Evolutionary conservation across 1,139 yeast genomes (phyloP), one percentile per base, ranked within the genome.

Genomic region (Yamadazyma friedrichii): DNA sequence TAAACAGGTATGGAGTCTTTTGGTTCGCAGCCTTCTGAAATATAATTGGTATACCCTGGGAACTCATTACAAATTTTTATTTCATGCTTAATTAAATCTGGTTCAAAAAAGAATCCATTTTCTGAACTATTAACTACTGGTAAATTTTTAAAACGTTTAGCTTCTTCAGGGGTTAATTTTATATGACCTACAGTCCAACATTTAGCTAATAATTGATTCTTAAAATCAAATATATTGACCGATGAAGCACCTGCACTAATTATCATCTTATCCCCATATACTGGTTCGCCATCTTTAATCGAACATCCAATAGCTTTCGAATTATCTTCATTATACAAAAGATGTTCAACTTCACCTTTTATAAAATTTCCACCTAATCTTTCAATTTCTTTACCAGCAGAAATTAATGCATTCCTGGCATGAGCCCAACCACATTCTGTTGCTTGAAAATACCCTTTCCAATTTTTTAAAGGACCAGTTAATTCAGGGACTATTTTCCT

Each of bases 151-250:
- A 59, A 59, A 16, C 43, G 45, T 6, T 42, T 44, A 27, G 60
- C 67, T 41, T 70, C 74, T 31, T 59, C 60, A 2, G 52, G 52
- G 0, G 62, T 52, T n/a, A 70, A 43, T 42, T 58, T 50, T 12
- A 70, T 63, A 45, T 70, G 76, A 1, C 69, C 70, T 15, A 70
- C 56, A 31, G 70, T 63, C 45, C 64, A 54, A n/a, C 73, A 69
- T 24, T 41, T 38, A 30, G 44, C 42, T 15, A 33, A 32, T 10
- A 43, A 40, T 40, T 67, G 72, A 9, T 54, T 52, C 20, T 58
- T 41, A 36, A 65, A 59, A 39, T 68, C 62, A 17, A 66, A 40
- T 12, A 67, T 33, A 29, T 49, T 52, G 13, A 59, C 56, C 1
- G 71, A 61, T 13, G 56, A 49, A 1, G 74, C 70, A 28, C 74